Percentiles rank a stretch among this genome's conserved stretches.
Evolutionary conservation across 2,329 filamentous ascomycete genomes (phyloP).

Genomic region (Bipolaris oryzae): DNA sequence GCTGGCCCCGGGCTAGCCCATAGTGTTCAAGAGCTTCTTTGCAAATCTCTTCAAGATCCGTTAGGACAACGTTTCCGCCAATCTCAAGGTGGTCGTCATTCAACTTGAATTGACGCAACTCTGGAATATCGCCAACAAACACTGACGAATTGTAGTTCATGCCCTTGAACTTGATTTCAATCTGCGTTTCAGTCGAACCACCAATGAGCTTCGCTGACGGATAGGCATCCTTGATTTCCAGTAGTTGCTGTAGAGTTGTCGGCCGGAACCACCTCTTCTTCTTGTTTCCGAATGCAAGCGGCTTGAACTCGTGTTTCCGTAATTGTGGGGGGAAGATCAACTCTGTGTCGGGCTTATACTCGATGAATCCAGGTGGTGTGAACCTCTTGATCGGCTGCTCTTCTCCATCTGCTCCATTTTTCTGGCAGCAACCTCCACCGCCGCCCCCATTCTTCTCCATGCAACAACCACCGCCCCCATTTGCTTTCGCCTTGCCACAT

Average conservation of each 20-base stretch:
- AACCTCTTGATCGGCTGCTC: conserved; percentile 65
- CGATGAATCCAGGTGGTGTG: conserved; percentile 87
- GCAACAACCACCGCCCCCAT: conserved; percentile 72
- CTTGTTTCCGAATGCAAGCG: conserved; percentile 92
- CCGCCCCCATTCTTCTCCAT: conserved; percentile 60
- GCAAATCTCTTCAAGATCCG: conserved; percentile 86
- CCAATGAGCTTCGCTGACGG: conserved; percentile 93
- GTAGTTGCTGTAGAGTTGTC: conserved; percentile 80
- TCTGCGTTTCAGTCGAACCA: conserved; percentile 95
- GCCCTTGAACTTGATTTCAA: conserved; percentile 97
- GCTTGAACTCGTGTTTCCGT: conserved; percentile 79
- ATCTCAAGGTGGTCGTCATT: conserved; percentile 84
- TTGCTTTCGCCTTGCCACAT: conserved; percentile 62
- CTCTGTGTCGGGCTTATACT: conserved; percentile 91
- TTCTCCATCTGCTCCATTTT: conserved; percentile 46
- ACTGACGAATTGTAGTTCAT: conserved; percentile 89
- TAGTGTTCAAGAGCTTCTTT: conserved; percentile 80
- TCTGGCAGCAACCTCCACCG: conserved; percentile 54
- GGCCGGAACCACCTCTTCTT: conserved; percentile 92
- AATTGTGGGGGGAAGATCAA: conserved; percentile 91
- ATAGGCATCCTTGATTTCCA: conserved; percentile 87
- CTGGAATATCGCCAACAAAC: conserved; percentile 90
- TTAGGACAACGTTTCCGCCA: conserved; percentile 89
- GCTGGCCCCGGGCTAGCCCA: conserved; percentile 71
- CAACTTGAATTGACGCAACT: conserved; percentile 81